These are phyloP conservation scores for Priceomyces melissophilus DNA, from an alignment of 805 yeast species.

Conservation along the genomic window DNA sequence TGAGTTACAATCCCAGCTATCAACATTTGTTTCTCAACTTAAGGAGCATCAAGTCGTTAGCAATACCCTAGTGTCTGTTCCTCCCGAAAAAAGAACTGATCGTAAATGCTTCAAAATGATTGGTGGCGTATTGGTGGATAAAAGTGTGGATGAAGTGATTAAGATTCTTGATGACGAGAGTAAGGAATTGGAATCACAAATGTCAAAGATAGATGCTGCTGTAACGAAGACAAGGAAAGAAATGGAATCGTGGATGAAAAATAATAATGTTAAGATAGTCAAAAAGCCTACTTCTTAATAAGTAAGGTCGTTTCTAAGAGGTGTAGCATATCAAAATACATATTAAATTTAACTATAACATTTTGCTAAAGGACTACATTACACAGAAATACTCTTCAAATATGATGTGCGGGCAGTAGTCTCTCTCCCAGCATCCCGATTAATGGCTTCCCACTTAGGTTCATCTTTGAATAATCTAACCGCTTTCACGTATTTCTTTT, in stretches of 20 bases:
- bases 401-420: conserved; percentile 36
- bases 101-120: conserved; percentile 90
- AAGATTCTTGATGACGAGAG: conserved; percentile 22
- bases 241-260: conserved; percentile 39
- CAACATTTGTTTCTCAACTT: conserved; percentile 32
- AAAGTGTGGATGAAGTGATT: conserved; percentile 71
- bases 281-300: conserved; percentile 10
- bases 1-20: conserved; percentile 36
- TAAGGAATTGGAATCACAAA: conserved; percentile 19
- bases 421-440: conserved; percentile 47
- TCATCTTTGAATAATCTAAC: conserved; percentile 85
- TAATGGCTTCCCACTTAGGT: conserved; percentile 92
- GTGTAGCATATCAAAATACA: neutral
- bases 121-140: conserved; percentile 87
- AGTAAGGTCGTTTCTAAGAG: neutral
- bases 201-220: conserved; percentile 22
- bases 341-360: neutral
- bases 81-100: conserved; percentile 34
- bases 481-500: conserved; percentile 63
- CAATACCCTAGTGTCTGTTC: conserved; percentile 34
- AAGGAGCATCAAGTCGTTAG: conserved; percentile 42
- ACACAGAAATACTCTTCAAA: conserved; percentile 27
- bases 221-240: conserved; percentile 26
- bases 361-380: neutral
- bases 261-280: conserved; percentile 40